Base-by-base conservation (phyloP, 2,329 filamentous ascomycete species). In the Sporothrix variecibatus region DNA sequence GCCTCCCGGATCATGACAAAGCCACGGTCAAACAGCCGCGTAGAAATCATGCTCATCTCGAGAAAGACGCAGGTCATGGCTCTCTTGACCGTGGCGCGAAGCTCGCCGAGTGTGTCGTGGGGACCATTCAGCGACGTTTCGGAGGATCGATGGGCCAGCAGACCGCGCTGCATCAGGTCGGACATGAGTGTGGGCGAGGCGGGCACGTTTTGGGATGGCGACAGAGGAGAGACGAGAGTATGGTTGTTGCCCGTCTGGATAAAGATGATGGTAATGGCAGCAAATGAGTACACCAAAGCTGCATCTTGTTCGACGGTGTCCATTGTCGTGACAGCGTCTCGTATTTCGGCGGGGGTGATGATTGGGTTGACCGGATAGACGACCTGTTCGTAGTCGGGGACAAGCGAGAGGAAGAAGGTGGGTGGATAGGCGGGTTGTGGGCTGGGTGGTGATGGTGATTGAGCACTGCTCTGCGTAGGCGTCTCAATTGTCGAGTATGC, bases 1-100 rank as follows among this genome's bases (percentile, higher is more conserved):
- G 83, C 84, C 76, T 89, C 86, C 7, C 87, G 82, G 53, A 89
- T 83, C 60, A 87, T 85, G 78, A 83, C 81, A 65, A 87, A 87
- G 17, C 85, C 85, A 43, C 85, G 82, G 69, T 88, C 85, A 74
- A 82, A 82, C 17, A 84, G 83, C 60, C 84, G 83, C 49, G 87
- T 81, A 3, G 82, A 83, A 83, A 88, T 85, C 53, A 86, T 82
- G 77, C 83, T 85, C 74, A 87, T 88, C 76, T 88, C 85, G 49
- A 88, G 82, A 75, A 87, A 88, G 62, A 88, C 81, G 53, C 83
- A 85, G n/a, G 85, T 86, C 81, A 87, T 84, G 17, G 86, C 82
- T 51, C 84, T 82, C 74, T 84, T 83, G 43, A 86, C 81, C 1
- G 56, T 60, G 28, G 0, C 38, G 2, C 34, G 38, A 20, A 64